These are phyloP conservation scores for Metschnikowia noctiluminum DNA, from an alignment of 805 yeast species.

Conservation along the genomic window DNA sequence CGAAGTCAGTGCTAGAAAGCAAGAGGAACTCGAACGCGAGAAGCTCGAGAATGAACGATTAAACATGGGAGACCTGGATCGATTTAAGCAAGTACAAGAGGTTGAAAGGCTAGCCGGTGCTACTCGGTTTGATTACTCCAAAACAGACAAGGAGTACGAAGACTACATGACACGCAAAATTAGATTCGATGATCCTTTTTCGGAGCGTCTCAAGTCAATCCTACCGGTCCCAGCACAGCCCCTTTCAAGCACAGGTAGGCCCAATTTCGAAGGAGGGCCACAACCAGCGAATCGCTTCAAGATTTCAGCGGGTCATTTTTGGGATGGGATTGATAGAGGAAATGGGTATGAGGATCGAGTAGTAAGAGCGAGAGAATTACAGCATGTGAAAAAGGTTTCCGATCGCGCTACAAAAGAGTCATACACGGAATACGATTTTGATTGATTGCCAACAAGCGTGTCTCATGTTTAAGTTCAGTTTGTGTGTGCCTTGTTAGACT, in stretches of 20 bases:
- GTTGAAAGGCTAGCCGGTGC: conserved; percentile 23
- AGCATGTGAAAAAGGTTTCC: conserved; percentile 12
- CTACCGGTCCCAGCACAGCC: conserved; percentile 15
- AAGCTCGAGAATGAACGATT: conserved; percentile 13
- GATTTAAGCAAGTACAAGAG: conserved; percentile 14
- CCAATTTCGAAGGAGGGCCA: conserved; percentile 47
- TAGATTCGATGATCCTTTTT: conserved; percentile 64
- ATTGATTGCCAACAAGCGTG: background rate
- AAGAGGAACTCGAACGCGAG: conserved; percentile 2
- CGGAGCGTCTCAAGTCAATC: conserved; percentile 17
- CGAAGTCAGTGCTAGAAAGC: conserved; percentile 14
- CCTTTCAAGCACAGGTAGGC: conserved; percentile 43
- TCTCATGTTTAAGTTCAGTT: too few species aligned
- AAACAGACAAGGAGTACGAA: conserved; percentile 39
- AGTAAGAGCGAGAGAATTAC: conserved; percentile 39
- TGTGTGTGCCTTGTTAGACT: too few species aligned
- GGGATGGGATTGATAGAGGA: conserved; percentile 92
- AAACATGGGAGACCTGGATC: conserved; percentile 14
- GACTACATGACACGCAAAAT: conserved; percentile 27
- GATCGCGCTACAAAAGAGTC: conserved; percentile 13
- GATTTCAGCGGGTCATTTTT: conserved; percentile 72
- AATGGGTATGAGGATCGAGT: conserved; percentile 78
- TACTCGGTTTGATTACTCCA: conserved; percentile 27
- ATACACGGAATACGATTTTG: conserved; percentile 20
- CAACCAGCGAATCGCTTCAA: conserved; percentile 70